These are phyloP conservation scores for Thalassiosira gravida DNA, from an alignment of 352 stramenopile genomes.

Conservation along the genomic window DNA sequence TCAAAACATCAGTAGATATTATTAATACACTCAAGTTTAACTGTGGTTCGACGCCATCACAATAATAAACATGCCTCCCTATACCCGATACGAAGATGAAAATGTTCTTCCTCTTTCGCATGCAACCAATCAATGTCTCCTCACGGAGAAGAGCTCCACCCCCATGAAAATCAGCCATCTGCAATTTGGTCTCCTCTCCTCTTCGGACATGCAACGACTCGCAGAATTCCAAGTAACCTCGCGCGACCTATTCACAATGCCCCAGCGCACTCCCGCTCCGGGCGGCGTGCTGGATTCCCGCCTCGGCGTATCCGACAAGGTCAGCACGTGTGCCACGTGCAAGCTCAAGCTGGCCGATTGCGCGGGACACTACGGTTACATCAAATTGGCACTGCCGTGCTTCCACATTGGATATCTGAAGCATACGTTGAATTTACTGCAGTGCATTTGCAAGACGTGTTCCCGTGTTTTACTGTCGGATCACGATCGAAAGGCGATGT, in stretches of 20 bases:
- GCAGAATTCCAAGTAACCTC: conserved; percentile 92
- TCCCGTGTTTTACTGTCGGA: conserved; percentile 92
- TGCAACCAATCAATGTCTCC: conserved; percentile 38
- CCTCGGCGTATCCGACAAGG: conserved; percentile 31
- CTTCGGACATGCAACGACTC: conserved; percentile 94
- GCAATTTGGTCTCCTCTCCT: conserved; percentile 95
- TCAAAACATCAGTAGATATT: no score
- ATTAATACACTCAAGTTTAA: no score
- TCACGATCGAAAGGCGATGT: conserved; percentile 85
- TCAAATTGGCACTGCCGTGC: conserved; percentile 96
- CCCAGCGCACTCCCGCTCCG: conserved; percentile 90
- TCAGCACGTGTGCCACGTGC: conserved; percentile 94
- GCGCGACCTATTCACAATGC: conserved; percentile 96
- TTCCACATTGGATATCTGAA: conserved; percentile 97
- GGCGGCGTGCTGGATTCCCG: conserved; percentile 79
- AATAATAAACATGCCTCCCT: conserved; percentile 21
- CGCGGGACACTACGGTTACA: conserved; percentile 97
- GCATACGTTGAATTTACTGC: conserved; percentile 93
- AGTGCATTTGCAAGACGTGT: conserved; percentile 98
- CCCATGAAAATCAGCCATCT: conserved; percentile 95
- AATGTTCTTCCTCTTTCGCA: conserved; percentile 18
- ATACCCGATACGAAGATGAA: conserved; percentile 8
- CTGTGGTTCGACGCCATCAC: no score
- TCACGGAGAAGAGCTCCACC: conserved; percentile 39
- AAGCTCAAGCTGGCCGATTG: conserved; percentile 93